phyloP scores from a whole-genome alignment of 2,329 filamentous ascomycete genomes.

The Xylariaceae sp. region DNA sequence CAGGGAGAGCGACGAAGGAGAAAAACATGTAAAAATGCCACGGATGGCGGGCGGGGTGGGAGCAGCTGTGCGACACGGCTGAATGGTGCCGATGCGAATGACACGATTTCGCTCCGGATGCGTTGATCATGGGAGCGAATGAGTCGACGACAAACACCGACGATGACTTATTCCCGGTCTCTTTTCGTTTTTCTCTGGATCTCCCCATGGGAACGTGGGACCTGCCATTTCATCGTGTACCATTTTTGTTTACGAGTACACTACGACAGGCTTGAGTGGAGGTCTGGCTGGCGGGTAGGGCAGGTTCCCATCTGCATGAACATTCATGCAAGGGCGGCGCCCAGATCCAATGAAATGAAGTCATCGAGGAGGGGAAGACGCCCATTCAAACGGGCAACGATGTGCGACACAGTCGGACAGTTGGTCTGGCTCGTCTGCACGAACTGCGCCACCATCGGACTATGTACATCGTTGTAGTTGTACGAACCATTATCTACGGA shows the following conservation, averaged over 20 bases:
- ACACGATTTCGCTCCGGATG: background rate
- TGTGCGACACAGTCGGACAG: background rate
- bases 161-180: too few relatives aligned
- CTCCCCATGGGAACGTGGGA: background rate
- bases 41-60: background rate
- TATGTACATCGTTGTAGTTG: background rate
- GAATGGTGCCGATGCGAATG: background rate
- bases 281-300: background rate
- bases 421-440: background rate
- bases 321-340: constrained; percentile 21
- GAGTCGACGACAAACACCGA: background rate
- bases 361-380: background rate
- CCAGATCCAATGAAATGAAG: background rate
- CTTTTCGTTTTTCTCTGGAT: background rate
- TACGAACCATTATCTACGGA: too few relatives aligned
- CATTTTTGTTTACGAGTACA: too few relatives aligned
- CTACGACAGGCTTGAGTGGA: too few relatives aligned
- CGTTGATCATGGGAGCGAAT: background rate
- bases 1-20: too few relatives aligned
- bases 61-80: background rate
- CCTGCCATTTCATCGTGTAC: background rate
- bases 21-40: background rate
- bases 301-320: constrained; percentile 14
- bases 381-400: constrained; percentile 4
- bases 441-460: background rate